Conservation (phyloP, 1,284 basidiomycete genomes). For the Grifola frondosa region DNA sequence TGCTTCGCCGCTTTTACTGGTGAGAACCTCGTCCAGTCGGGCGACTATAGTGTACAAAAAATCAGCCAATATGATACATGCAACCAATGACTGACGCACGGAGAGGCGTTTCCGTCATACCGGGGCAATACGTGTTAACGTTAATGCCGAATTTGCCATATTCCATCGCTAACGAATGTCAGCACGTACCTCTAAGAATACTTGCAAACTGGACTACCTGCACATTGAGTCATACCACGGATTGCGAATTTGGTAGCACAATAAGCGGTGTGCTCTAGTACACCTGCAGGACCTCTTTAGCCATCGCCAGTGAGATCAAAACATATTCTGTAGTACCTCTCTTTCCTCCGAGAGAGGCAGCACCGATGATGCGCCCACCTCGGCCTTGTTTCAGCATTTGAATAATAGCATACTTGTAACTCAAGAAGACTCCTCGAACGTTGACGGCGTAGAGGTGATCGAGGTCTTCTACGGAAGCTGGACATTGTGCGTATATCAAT, state of each 20-base stretch:
- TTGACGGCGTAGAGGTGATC: constrained; percentile 32
- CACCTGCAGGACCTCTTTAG: constrained; percentile 3
- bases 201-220: constrained; percentile 9
- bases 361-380: constrained; percentile 37
- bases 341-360: constrained; percentile 28
- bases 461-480: constrained; percentile 25
- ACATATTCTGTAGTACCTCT: constrained; percentile 12
- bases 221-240: constrained; percentile 31
- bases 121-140: constrained; percentile 23
- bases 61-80: no score
- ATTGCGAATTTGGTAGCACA: constrained; percentile 34
- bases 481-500: not conserved
- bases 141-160: constrained; percentile 20
- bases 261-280: constrained; percentile 15
- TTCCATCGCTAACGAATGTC: constrained; percentile 18
- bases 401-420: constrained; percentile 36
- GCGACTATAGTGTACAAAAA: no score
- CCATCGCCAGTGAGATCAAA: not conserved
- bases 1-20: constrained; percentile 34
- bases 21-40: constrained; percentile 15
- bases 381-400: constrained; percentile 36
- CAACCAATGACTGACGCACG: no score
- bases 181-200: not conserved
- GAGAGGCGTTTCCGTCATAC: constrained; percentile 18
- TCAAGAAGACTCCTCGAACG: constrained; percentile 33